A percentile compares a stretch with the other conserved stretches of the same genome.
These are phyloP conservation scores for Saccharomyces pastorianus DNA, from an alignment of 1,139 yeast species.

Conservation along the genomic window DNA sequence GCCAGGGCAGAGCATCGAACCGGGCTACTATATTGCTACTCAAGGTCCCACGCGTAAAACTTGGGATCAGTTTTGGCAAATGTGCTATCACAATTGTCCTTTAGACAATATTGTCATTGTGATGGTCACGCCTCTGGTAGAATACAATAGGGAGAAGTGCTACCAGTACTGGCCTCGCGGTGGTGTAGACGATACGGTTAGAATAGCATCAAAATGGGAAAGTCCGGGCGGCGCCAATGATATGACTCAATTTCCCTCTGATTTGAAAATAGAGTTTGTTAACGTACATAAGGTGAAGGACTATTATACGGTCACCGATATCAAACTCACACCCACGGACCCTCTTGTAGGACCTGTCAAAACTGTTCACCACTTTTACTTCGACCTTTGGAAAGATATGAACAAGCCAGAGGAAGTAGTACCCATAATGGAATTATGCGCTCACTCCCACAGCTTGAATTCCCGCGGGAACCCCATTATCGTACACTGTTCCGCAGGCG, in stretches of 20 bases:
- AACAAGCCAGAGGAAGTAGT: constrained; percentile 35
- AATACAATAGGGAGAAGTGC: constrained; percentile 57
- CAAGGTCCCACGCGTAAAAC: constrained; percentile 70
- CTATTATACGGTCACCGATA: constrained; percentile 22
- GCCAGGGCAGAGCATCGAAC: constrained; percentile 19
- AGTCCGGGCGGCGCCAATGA: constrained; percentile 17
- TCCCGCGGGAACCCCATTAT: constrained; percentile 33
- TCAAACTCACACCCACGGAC: constrained; percentile 17
- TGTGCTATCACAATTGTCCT: constrained; percentile 50
- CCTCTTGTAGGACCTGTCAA: constrained; percentile 20
- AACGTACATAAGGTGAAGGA: constrained; percentile 15
- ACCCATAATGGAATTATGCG: constrained; percentile 27
- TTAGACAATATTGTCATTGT: constrained; percentile 50
- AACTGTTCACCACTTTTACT: constrained; percentile 37
- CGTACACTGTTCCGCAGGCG: constrained; percentile 76
- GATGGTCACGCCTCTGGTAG: constrained; percentile 80
- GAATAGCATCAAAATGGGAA: constrained; percentile 15
- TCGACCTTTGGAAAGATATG: constrained; percentile 42
- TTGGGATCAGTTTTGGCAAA: constrained; percentile 72
- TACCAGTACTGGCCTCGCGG: constrained; percentile 59
- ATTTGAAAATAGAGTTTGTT: constrained; percentile 15
- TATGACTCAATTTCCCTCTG: constrained; percentile 17
- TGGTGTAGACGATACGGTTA: constrained; percentile 6
- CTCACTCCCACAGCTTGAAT: constrained; percentile 27
- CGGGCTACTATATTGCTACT: constrained; percentile 43